phyloP scores from a whole-genome alignment of 2,329 filamentous ascomycete genomes.

The Aspergillus quadrilineatus region DNA sequence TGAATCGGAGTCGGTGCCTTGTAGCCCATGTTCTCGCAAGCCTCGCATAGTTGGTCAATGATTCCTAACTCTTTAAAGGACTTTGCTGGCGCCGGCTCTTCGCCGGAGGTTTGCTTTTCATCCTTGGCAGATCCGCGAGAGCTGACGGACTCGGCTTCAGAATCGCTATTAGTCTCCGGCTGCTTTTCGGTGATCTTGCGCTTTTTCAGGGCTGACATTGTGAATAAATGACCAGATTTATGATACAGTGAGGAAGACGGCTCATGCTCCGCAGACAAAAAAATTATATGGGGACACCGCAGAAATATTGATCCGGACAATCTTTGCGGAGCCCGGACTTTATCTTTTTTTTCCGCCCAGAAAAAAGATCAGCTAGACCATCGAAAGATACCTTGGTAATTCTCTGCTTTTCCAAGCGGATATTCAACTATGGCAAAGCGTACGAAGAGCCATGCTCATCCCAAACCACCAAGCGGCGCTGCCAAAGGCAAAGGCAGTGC shows the following conservation, averaged over 20 bases:
- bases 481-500: conserved; percentile 55
- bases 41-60: conserved; percentile 83
- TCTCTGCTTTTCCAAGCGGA: background rate
- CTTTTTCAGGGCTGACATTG: conserved; percentile 43
- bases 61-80: conserved; percentile 61
- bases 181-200: conserved; percentile 37
- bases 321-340: conserved; percentile 25
- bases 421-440: conserved; percentile 68
- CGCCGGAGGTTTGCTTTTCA: conserved; percentile 3
- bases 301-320: conserved; percentile 39
- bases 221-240: conserved; percentile 2
- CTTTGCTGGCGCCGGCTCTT: conserved; percentile 30
- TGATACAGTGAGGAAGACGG: conserved; percentile 1
- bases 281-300: conserved; percentile 36
- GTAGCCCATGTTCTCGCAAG: conserved; percentile 78
- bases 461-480: conserved; percentile 61
- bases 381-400: conserved; percentile 11
- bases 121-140: conserved; percentile 15
- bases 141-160: conserved; percentile 25
- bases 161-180: conserved; percentile 23
- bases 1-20: conserved; percentile 88
- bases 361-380: conserved; percentile 30
- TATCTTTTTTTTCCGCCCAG: conserved; percentile 34
- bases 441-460: conserved; percentile 86
- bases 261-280: conserved; percentile 14